Evolutionary conservation across 805 yeast genomes (phyloP), one percentile per base, ranked within the genome.

Genomic region (Starmerella cellae): DNA sequence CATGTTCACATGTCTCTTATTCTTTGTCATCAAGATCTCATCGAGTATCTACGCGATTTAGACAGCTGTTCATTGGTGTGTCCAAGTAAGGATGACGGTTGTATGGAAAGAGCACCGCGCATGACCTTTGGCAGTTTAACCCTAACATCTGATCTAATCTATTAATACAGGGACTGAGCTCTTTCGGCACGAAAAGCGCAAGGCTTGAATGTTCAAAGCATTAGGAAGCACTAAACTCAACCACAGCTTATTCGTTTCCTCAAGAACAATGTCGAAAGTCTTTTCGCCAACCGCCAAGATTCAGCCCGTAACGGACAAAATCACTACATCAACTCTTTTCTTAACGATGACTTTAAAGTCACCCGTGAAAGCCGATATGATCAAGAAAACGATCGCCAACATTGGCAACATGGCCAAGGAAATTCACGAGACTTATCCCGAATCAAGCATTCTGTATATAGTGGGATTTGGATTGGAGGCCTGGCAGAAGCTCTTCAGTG

Each of bases 391-490:
- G n/a, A 33, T 46, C 13, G 37, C 43, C n/a, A 34, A 38, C 22
- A 13, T 46, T 10, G 21, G 38, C n/a, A 6, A 27, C 1, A 23
- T 40, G 19, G 34, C 20, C 9, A 29, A 35, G 13, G 38, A 29
- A 3, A 43, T 40, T 5, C 29, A 43, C 20, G 19, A 26, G 21
- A 32, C 37, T 2, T 22, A 37, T 17, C 37, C 42, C 2, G 26
- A 39, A 5, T 26, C 40, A 10, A 24, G 22, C 10, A 32, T 44
- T 2, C n/a, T 35, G 20, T 38, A 38, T 13, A 38, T 47, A 4
- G 38, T 36, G 4, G 55, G 53, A 8, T 45, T 52, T 26, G 55
- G 55, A 16, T 30, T 50, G 14, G 27, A 40, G 4, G 50, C 39
- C 16, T 52, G 55, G 55, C 41, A 42, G 23, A 29, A 20, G 6